Evolutionary conservation across 768 basidiomycete species (phyloP).

Genomic region (Amanita inopinata): DNA sequence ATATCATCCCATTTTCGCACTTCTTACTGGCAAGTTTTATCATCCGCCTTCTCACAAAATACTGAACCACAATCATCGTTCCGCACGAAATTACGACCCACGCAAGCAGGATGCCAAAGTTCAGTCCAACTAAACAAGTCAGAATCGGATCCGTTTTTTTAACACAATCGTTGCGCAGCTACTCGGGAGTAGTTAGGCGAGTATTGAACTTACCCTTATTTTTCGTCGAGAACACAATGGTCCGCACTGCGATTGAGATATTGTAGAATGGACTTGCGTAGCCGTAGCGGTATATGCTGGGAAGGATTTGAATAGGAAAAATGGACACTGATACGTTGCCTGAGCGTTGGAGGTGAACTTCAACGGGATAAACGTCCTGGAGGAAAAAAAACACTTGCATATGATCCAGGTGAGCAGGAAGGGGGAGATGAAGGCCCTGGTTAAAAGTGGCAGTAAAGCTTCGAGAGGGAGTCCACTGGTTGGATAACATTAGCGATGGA

Average conservation of each 20-base stretch:
- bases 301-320: conserved; percentile 44
- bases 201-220: conserved; percentile 42
- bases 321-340: conserved; percentile 51
- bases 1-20: background rate
- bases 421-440: conserved; percentile 39
- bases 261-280: conserved; percentile 59
- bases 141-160: too few relatives aligned
- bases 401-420: conserved; percentile 64
- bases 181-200: too few relatives aligned
- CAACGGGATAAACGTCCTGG: background rate
- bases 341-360: conserved; percentile 21
- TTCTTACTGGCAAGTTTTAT: background rate
- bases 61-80: conserved; percentile 33
- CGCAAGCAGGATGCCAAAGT: conserved; percentile 47
- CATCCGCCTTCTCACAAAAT: conserved; percentile 11
- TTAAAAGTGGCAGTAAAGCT: conserved; percentile 46
- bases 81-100: conserved; percentile 40
- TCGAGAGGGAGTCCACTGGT: conserved; percentile 53
- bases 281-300: conserved; percentile 46
- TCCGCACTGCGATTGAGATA: conserved; percentile 41
- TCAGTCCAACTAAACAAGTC: conserved; percentile 35
- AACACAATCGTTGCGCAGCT: too few relatives aligned
- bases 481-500: background rate
- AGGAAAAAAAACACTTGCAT: conserved; percentile 22
- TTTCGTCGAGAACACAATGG: conserved; percentile 49